Percentiles rank a stretch among this genome's conserved stretches.
Conservation (phyloP, 768 basidiomycete species). For the Podaxis carcinomalis region DNA sequence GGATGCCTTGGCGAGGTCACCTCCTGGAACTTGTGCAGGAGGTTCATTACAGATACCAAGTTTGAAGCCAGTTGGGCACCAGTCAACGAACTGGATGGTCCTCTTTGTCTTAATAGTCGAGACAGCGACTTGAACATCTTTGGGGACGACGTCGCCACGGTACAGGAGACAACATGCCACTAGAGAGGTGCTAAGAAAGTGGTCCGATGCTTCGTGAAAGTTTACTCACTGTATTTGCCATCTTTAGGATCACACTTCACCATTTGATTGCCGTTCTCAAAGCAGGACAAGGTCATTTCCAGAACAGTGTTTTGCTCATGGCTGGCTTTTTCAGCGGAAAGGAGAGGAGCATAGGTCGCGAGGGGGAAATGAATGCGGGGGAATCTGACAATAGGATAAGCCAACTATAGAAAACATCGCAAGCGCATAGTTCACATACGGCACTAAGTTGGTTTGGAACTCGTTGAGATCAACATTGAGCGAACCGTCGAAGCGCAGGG, state of each 20-base stretch:
- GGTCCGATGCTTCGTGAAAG: not conserved
- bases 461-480: conserved; percentile 97
- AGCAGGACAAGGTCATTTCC: conserved; percentile 98
- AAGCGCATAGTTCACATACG: conserved; percentile 51
- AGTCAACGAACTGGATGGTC: conserved; percentile 97
- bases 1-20: conserved; percentile 90
- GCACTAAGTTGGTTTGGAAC: conserved; percentile 98
- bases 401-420: not conserved
- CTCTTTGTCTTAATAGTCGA: conserved; percentile 95
- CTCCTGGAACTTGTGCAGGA: conserved; percentile 85
- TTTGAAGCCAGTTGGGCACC: conserved; percentile 98
- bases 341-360: conserved; percentile 91
- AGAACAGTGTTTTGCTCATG: conserved; percentile 97
- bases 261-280: conserved; percentile 97
- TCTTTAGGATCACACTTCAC: conserved; percentile 92
- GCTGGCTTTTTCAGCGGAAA: conserved; percentile 91
- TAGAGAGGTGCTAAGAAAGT: conserved; percentile 23
- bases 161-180: conserved; percentile 92
- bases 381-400: conserved; percentile 52
- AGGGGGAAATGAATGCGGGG: conserved; percentile 98
- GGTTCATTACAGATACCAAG: conserved; percentile 98
- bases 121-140: conserved; percentile 92
- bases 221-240: conserved; percentile 90
- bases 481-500: conserved; percentile 94
- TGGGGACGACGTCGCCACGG: conserved; percentile 95